Evolutionary conservation across 2,329 filamentous ascomycete genomes (phyloP), one percentile per base, ranked within the genome.

Genomic region (Myriosclerotinia scirpicola): DNA sequence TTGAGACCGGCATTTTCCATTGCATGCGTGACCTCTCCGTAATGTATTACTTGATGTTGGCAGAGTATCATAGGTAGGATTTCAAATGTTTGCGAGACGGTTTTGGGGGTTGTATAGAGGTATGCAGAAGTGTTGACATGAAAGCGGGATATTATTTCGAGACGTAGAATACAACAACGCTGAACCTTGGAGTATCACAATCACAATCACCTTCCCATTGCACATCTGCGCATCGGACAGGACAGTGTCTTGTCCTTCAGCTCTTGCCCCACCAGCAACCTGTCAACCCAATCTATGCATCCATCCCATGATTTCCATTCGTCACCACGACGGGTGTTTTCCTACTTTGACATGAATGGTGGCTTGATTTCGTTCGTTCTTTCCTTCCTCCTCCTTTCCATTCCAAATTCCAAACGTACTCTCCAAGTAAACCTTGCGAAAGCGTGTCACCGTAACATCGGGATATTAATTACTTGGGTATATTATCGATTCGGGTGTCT

Each of bases 51-150:
- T 50, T 26, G 1, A 20, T 40, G 30, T 20, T 40, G 44, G 44
- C 58, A 50, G 20, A 26, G n/a, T 61, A n/a, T 50, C 34, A 50
- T 61, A 61, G 58, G 34, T 50, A 38, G 15, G 44, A 61, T 50
- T 61, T 61, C 58, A 50, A 14, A 26, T 6, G 7, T 26, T 20
- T 50, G 22, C 30, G 17, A 38, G 56, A 48, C 4, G 30, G 20
- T 4, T 17, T n/a, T 59, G 30, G n/a, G 15, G 34, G 42, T 48
- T 26, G 26, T 48, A 42, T 56, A 50, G n/a, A 50, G n/a, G 5
- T 11, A 14, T 8, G 38, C 5, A 17, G 11, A 34, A 20, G 22
- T 36, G 26, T 48, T 59, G 20, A 36, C 9, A 22, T 48, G 15
- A n/a, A 50, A n/a, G 4, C 54, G 54, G 40, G 40, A 26, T 14